Percentiles rank a stretch among this genome's conserved stretches.
phyloP scores from a whole-genome alignment of 2,329 filamentous ascomycete genomes.

The Ascochyta fabae region DNA sequence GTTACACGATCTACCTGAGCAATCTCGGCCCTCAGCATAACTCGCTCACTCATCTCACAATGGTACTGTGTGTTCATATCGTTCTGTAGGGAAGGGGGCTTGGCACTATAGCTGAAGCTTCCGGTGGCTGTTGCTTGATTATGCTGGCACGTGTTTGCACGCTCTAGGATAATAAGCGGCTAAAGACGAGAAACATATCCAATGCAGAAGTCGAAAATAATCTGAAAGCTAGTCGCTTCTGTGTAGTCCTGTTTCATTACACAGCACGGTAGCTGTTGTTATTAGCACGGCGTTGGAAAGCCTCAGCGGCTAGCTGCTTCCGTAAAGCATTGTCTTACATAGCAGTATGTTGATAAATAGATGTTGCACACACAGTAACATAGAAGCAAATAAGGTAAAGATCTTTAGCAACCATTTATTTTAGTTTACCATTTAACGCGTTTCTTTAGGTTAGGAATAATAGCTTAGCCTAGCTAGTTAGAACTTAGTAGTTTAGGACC shows the following conservation, averaged over 20 bases:
- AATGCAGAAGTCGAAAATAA: not conserved
- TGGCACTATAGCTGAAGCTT: constrained; percentile 30
- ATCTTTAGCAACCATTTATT: too few species aligned
- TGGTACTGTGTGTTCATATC: not conserved
- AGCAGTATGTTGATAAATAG: too few species aligned
- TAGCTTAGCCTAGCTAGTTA: too few species aligned
- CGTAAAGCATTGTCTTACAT: too few species aligned
- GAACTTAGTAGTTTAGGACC: too few species aligned
- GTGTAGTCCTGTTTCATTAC: constrained; percentile 2
- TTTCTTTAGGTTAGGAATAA: too few species aligned
- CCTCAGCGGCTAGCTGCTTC: too few species aligned
- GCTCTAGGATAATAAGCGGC: not conserved
- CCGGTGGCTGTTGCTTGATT: constrained; percentile 25
- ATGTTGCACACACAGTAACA: too few species aligned
- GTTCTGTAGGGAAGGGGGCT: constrained; percentile 6
- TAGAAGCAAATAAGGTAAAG: too few species aligned
- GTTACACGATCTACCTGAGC: not conserved
- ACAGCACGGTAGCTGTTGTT: not conserved
- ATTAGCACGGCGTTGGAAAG: too few species aligned
- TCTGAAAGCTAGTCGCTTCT: not conserved
- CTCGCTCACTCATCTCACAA: constrained; percentile 1
- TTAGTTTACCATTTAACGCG: too few species aligned
- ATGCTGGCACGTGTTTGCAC: not conserved
- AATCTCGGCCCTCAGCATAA: not conserved
- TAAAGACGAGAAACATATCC: constrained; percentile 2